These are phyloP conservation scores for Podaxis sp. DNA, from an alignment of 768 basidiomycete species.

Conservation along the genomic window DNA sequence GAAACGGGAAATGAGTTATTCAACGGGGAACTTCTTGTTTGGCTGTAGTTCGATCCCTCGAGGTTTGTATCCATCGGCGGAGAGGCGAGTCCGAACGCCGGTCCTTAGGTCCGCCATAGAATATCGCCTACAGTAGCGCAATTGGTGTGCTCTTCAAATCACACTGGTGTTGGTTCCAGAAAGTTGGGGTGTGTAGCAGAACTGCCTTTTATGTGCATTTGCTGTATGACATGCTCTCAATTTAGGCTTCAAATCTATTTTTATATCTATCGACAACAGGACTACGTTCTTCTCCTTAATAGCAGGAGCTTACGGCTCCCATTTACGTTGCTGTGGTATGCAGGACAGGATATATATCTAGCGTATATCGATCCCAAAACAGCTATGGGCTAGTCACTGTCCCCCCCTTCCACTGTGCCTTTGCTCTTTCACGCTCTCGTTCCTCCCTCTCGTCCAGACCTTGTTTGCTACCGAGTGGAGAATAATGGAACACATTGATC, in stretches of 20 bases:
- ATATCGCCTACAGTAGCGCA: not conserved
- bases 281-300: conserved; percentile 1
- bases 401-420: not conserved
- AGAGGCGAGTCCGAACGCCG: not conserved
- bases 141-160: not conserved
- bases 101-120: not conserved
- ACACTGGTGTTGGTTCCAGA: not conserved
- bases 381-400: conserved; percentile 4
- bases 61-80: not conserved
- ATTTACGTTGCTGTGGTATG: not conserved
- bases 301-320: not conserved
- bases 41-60: not conserved
- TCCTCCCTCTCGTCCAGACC: not conserved
- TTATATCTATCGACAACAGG: not conserved
- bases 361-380: not conserved
- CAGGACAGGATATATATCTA: not conserved
- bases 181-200: not conserved
- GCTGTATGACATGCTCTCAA: not conserved
- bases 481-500: not conserved
- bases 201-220: not conserved
- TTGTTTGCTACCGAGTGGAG: not conserved
- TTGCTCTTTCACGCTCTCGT: not conserved
- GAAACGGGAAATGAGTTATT: not conserved
- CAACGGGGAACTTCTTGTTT: not conserved
- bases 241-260: not conserved